Evolutionary conservation across 768 basidiomycete genomes (phyloP).

Genomic region (Rhizopogon vinicolor): DNA sequence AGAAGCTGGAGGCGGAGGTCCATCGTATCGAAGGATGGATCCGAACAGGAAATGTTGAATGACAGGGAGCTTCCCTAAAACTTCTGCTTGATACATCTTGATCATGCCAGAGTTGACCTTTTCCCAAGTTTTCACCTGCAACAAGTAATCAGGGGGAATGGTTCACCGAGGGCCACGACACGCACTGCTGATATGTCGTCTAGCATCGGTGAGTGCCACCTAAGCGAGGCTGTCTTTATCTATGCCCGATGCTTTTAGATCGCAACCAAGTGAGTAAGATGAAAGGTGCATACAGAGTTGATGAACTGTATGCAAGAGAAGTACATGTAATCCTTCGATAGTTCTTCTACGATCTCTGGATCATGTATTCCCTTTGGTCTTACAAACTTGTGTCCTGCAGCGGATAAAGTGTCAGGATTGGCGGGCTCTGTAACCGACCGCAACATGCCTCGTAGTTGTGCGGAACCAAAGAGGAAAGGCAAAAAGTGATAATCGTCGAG

Average conservation of each 20-base stretch:
- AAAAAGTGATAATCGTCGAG: slow-evolving; percentile 96
- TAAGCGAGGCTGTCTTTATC: slow-evolving; percentile 93
- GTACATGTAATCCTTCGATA: slow-evolving; percentile 92
- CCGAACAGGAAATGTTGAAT: slow-evolving; percentile 97
- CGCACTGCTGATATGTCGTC: slow-evolving; percentile 89
- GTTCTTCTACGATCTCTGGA: slow-evolving; percentile 86
- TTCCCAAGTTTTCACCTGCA: slow-evolving; percentile 84
- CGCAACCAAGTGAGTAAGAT: not conserved
- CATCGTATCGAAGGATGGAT: slow-evolving; percentile 66
- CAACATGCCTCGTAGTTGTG: slow-evolving; percentile 59
- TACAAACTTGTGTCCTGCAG: slow-evolving; percentile 80
- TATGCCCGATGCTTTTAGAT: slow-evolving; percentile 20
- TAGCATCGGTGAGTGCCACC: slow-evolving; percentile 99
- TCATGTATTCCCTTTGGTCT: slow-evolving; percentile 92
- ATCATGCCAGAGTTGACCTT: slow-evolving; percentile 96
- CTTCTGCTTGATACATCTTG: slow-evolving; percentile 97
- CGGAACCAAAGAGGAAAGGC: slow-evolving; percentile 84
- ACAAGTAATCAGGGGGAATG: not conserved
- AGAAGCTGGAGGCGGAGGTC: slow-evolving; percentile 39
- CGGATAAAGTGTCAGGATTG: not conserved
- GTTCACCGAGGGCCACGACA: not conserved
- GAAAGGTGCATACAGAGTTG: slow-evolving; percentile 64
- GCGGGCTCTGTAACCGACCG: slow-evolving; percentile 1
- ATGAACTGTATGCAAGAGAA: slow-evolving; percentile 94
- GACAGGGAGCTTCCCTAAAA: slow-evolving; percentile 92